These are phyloP conservation scores for Didymella segeticola DNA, from an alignment of 2,329 filamentous ascomycete species.

Conservation along the genomic window DNA sequence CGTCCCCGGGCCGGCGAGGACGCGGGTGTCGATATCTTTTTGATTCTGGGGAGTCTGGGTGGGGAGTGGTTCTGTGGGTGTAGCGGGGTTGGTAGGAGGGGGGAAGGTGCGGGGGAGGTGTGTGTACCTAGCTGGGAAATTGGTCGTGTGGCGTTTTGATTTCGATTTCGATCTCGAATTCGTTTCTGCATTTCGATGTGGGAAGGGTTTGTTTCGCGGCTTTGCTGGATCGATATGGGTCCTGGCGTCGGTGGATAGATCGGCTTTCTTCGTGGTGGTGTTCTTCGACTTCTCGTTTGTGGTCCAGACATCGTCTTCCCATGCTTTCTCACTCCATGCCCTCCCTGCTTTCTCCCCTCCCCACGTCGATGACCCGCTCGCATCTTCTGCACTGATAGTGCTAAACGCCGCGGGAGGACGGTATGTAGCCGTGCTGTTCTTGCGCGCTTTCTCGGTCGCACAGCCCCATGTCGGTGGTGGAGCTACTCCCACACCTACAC, in stretches of 20 bases:
- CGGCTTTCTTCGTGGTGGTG: not conserved
- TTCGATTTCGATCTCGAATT: too few relatives aligned
- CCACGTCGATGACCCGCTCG: conserved; percentile 17
- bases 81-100: too few relatives aligned
- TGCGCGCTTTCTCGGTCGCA: not conserved
- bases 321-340: not conserved
- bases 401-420: conserved; percentile 19
- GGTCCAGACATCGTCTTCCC: not conserved
- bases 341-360: not conserved
- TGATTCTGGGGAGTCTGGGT: not conserved
- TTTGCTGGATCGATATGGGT: too few relatives aligned
- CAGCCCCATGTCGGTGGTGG: conserved; percentile 16
- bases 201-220: too few relatives aligned
- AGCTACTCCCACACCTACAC: too few relatives aligned
- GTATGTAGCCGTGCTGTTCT: conserved; percentile 2
- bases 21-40: conserved; percentile 1
- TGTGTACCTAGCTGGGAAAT: conserved; percentile 16
- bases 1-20: conserved; percentile 8
- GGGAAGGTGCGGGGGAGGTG: conserved; percentile 1
- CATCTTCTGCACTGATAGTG: not conserved
- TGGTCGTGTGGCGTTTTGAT: conserved; percentile 19
- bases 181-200: too few relatives aligned
- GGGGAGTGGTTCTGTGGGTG: too few relatives aligned
- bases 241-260: too few relatives aligned
- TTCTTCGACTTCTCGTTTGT: not conserved